Percentiles rank a stretch among this genome's conserved stretches.
Evolutionary conservation across 352 stramenopile species (phyloP).

Genomic region (Phytophthora ohioensis): DNA sequence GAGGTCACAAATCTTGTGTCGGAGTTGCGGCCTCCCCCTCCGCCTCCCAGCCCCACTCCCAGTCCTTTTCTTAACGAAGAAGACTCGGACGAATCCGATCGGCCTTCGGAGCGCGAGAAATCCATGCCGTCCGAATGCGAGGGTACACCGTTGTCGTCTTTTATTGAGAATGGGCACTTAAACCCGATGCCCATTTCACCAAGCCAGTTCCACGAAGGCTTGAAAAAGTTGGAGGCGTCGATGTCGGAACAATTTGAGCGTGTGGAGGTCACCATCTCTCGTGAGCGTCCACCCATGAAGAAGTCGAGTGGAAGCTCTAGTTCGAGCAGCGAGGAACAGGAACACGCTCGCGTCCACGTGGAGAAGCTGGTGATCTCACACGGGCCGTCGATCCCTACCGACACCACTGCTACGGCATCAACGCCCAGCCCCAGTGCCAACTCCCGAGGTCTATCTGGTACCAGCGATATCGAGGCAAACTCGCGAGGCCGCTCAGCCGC

Average conservation of each 20-base stretch:
- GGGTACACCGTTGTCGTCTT: constrained; percentile 85
- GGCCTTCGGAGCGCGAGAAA: constrained; percentile 20
- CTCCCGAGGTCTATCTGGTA: constrained; percentile 21
- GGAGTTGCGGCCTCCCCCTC: constrained; percentile 68
- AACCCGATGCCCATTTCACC: constrained; percentile 65
- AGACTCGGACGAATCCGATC: constrained; percentile 45
- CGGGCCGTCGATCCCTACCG: constrained; percentile 20
- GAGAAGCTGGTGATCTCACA: constrained; percentile 56
- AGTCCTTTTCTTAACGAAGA: constrained; percentile 47
- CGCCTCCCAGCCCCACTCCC: constrained; percentile 30
- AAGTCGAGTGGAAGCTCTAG: constrained; percentile 37
- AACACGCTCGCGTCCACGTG: constrained; percentile 42
- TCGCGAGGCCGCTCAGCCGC: constrained; percentile 28
- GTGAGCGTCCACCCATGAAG: constrained; percentile 62
- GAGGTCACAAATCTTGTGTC: constrained; percentile 85
- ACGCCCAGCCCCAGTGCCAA: constrained; percentile 23
- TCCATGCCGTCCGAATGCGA: constrained; percentile 47
- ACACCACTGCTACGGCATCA: constrained; percentile 17
- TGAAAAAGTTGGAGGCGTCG: constrained; percentile 72
- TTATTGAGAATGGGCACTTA: constrained; percentile 79
- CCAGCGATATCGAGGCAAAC: constrained; percentile 22
- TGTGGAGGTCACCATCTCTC: constrained; percentile 83
- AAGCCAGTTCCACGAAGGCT: constrained; percentile 58
- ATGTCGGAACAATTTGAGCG: constrained; percentile 80
- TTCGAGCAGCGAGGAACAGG: constrained; percentile 45